Evolutionary conservation across 2,329 filamentous ascomycete genomes (phyloP).

Genomic region (Dactylellina drechsleri): DNA sequence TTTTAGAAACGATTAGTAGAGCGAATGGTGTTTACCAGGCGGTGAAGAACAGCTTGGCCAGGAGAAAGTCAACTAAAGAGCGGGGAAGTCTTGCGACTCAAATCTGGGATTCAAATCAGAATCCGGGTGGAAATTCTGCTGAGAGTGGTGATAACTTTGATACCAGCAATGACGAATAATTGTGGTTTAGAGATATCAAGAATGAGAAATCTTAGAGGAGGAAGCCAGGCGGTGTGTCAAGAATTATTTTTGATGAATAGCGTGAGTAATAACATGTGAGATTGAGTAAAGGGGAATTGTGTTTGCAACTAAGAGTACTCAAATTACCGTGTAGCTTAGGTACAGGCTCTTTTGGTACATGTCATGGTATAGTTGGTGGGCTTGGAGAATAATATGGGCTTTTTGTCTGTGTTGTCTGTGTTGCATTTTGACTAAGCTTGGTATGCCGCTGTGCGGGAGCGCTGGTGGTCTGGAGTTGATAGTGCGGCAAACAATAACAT

Average conservation of each 20-base stretch:
- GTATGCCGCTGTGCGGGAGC: neutral
- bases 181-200: slow-evolving; percentile 9
- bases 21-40: neutral
- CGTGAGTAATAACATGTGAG: neutral
- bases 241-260: neutral
- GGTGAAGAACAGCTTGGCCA: neutral
- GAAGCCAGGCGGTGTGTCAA: neutral
- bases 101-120: neutral
- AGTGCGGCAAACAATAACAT: neutral
- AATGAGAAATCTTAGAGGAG: slow-evolving; percentile 1
- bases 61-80: neutral
- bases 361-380: neutral
- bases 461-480: too few relatives aligned
- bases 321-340: too few relatives aligned
- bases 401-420: neutral
- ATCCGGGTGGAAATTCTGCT: neutral
- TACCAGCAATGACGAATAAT: neutral
- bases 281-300: neutral
- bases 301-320: too few relatives aligned
- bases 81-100: neutral
- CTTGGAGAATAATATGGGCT: too few relatives aligned
- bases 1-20: neutral
- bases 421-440: neutral
- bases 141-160: neutral
- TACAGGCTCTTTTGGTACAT: too few relatives aligned